Percentiles rank a stretch among this genome's conserved stretches.
Conservation (phyloP, 768 basidiomycete genomes). For the Russula griseocarnosa region DNA sequence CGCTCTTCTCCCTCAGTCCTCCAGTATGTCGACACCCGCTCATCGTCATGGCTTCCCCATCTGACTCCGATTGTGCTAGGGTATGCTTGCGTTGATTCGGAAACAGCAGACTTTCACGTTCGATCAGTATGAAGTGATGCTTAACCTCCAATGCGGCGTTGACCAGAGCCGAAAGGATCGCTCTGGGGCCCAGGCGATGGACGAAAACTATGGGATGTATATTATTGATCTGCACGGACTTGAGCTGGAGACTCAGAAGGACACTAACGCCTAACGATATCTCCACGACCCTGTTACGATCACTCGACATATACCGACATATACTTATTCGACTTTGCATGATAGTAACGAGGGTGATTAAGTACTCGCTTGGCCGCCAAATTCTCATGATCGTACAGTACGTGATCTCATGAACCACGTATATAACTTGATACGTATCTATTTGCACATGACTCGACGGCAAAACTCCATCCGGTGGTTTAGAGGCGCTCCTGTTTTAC, state of each 20-base stretch:
- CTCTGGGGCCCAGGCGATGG: constrained; percentile 48
- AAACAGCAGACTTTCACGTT: constrained; percentile 66
- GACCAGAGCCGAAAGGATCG: constrained; percentile 55
- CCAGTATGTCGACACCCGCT: constrained; percentile 47
- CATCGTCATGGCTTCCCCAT: constrained; percentile 7
- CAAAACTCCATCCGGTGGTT: not conserved
- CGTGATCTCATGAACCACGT: no score
- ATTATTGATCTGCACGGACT: constrained; percentile 85
- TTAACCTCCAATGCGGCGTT: constrained; percentile 84
- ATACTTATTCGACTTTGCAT: constrained; percentile 10
- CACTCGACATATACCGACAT: constrained; percentile 12
- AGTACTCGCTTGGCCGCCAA: not conserved
- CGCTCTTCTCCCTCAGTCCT: constrained; percentile 69
- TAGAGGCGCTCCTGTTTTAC: not conserved
- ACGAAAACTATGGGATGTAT: constrained; percentile 81
- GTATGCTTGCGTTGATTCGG: constrained; percentile 71
- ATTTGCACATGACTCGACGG: not conserved
- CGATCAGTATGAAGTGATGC: constrained; percentile 89
- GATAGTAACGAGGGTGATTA: not conserved
- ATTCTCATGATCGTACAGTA: no score
- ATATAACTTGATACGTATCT: not conserved
- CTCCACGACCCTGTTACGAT: constrained; percentile 1
- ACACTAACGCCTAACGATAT: constrained; percentile 33
- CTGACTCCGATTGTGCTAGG: constrained; percentile 40
- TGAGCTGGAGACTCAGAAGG: constrained; percentile 51